phyloP scores from a whole-genome alignment of 768 basidiomycete species.

The Boletus huronensis region DNA sequence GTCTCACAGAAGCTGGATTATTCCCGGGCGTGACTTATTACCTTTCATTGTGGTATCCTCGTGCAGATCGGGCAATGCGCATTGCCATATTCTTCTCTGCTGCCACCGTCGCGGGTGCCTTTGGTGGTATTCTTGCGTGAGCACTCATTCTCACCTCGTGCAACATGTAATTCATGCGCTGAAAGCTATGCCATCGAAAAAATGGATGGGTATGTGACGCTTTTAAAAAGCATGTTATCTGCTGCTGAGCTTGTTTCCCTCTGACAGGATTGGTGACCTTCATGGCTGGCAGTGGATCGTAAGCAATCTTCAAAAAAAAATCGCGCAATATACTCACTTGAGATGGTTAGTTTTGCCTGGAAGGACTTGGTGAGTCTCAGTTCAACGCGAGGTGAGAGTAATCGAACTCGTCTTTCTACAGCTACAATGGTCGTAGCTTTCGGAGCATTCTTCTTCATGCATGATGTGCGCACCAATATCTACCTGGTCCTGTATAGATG shows the following conservation, averaged over 20 bases:
- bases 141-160: constrained; percentile 6
- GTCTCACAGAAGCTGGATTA: constrained; percentile 46
- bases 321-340: constrained; percentile 3
- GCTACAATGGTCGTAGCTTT: constrained; percentile 24
- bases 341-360: constrained; percentile 28
- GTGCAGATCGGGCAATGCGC: constrained; percentile 53
- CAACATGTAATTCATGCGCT: background rate
- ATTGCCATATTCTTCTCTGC: constrained; percentile 65
- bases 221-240: background rate
- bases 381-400: background rate
- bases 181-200: constrained; percentile 35
- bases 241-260: background rate
- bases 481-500: constrained; percentile 2
- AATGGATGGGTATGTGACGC: constrained; percentile 31
- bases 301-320: constrained; percentile 10
- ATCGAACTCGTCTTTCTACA: constrained; percentile 2
- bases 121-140: constrained; percentile 49
- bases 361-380: constrained; percentile 24
- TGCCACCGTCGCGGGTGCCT: constrained; percentile 52
- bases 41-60: constrained; percentile 58
- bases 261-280: constrained; percentile 24
- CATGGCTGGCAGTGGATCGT: constrained; percentile 41
- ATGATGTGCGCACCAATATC: constrained; percentile 37
- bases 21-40: constrained; percentile 42
- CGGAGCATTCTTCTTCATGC: constrained; percentile 45